These are phyloP conservation scores for Euclidium syriacum DNA, from an alignment of 345 rosid species.

Conservation along the genomic window DNA sequence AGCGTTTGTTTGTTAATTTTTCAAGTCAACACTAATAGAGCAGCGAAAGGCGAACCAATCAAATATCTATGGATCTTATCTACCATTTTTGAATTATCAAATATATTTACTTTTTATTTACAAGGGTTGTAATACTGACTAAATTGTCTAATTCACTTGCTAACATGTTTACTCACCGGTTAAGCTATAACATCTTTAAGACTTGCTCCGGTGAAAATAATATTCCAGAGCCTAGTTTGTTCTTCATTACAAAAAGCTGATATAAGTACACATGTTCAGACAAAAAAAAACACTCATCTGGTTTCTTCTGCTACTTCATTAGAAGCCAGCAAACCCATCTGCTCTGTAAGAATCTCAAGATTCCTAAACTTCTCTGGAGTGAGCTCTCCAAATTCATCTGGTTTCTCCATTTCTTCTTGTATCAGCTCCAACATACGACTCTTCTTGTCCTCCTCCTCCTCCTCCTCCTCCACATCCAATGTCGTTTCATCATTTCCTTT, in stretches of 20 bases:
- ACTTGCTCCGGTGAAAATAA: not conserved
- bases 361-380: constrained; percentile 36
- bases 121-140: no score
- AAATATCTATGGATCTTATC: no score
- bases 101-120: no score
- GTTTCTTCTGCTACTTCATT: constrained; percentile 7
- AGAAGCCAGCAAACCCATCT: constrained; percentile 50
- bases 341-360: constrained; percentile 51
- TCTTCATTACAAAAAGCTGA: not conserved
- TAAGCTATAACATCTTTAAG: not conserved
- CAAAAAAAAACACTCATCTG: not conserved
- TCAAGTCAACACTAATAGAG: no score
- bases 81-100: no score
- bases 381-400: constrained; percentile 35
- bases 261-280: no score
- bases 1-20: no score
- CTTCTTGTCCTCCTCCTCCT: constrained; percentile 22
- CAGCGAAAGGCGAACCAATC: no score
- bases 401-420: constrained; percentile 44
- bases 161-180: no score
- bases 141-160: not conserved
- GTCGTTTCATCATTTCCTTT: constrained; percentile 27
- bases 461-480: constrained; percentile 29
- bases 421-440: constrained; percentile 39
- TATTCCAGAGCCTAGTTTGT: not conserved